These are phyloP conservation scores for Boletus pseudopeckii DNA, from an alignment of 768 basidiomycete genomes.

Conservation along the genomic window DNA sequence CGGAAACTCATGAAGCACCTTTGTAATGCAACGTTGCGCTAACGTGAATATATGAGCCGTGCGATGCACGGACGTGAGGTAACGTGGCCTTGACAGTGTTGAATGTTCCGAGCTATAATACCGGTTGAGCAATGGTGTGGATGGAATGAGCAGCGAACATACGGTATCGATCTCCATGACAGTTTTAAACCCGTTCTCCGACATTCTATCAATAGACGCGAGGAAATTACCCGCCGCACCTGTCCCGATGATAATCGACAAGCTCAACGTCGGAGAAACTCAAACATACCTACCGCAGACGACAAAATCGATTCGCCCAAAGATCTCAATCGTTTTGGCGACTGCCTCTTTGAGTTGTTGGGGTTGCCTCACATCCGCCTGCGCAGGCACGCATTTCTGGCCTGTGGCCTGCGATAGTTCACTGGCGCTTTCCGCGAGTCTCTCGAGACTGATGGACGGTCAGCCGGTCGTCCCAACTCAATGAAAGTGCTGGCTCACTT, in stretches of 20 bases:
- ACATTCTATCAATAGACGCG: slow-evolving; percentile 76
- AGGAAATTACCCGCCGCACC: slow-evolving; percentile 97
- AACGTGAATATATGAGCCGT: slow-evolving; percentile 86
- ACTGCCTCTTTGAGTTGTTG: slow-evolving; percentile 73
- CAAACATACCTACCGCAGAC: slow-evolving; percentile 66
- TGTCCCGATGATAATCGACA: slow-evolving; percentile 26
- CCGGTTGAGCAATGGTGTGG: background rate
- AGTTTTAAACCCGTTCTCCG: slow-evolving; percentile 87
- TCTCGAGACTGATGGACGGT: slow-evolving; percentile 52
- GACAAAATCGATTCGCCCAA: slow-evolving; percentile 91
- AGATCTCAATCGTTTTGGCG: slow-evolving; percentile 64
- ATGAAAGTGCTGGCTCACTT: slow-evolving; percentile 51
- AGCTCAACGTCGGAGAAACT: background rate
- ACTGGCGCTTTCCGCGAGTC: slow-evolving; percentile 63
- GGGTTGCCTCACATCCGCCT: slow-evolving; percentile 83
- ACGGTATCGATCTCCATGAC: slow-evolving; percentile 94
- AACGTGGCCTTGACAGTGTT: slow-evolving; percentile 94
- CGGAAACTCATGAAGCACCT: slow-evolving; percentile 39
- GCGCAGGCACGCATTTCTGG: slow-evolving; percentile 61
- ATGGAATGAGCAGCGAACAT: slow-evolving; percentile 19
- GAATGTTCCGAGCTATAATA: slow-evolving; percentile 75
- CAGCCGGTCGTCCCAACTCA: background rate
- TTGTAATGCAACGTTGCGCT: slow-evolving; percentile 85
- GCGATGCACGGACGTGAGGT: slow-evolving; percentile 60
- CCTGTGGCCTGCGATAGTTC: slow-evolving; percentile 73